These are phyloP conservation scores for Parastagonospora nodorum DNA, from an alignment of 2,329 filamentous ascomycete genomes.

Conservation along the genomic window DNA sequence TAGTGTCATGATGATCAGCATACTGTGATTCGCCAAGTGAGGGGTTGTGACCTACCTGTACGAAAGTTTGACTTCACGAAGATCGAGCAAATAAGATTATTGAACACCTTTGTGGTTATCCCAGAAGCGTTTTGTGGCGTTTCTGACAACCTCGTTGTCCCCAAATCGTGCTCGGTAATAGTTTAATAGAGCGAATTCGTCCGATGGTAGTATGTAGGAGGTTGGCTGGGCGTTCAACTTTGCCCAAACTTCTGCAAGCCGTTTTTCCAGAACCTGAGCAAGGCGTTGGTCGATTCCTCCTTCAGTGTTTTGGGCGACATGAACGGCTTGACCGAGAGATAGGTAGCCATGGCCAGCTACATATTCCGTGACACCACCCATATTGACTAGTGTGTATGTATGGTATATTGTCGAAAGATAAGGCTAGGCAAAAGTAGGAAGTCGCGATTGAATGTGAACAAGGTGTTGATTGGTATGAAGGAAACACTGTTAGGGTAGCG, in stretches of 20 bases:
- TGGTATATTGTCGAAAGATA: constrained; percentile 28
- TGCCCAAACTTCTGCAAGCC: constrained; percentile 64
- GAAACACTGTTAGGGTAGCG: background rate
- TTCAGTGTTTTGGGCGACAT: constrained; percentile 75
- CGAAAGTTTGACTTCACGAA: background rate
- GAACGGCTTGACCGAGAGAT: constrained; percentile 69
- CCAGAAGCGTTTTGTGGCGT: constrained; percentile 64
- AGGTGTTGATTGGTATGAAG: constrained; percentile 15
- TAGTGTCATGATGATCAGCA: background rate
- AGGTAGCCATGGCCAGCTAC: constrained; percentile 49
- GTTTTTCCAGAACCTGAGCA: constrained; percentile 67
- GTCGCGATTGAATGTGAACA: constrained; percentile 11
- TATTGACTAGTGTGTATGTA: constrained; percentile 30
- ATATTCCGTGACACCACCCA: constrained; percentile 50
- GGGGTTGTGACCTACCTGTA: background rate
- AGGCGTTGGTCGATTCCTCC: constrained; percentile 69
- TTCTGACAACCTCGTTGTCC: constrained; percentile 56
- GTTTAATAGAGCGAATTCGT: constrained; percentile 88
- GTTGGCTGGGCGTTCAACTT: constrained; percentile 68
- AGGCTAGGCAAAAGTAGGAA: constrained; percentile 34
- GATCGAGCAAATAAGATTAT: constrained; percentile 3
- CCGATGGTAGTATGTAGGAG: constrained; percentile 73
- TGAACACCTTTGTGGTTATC: constrained; percentile 49
- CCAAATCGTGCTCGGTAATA: constrained; percentile 74
- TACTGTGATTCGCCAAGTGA: background rate